Evolutionary conservation across 495 filamentous ascomycete species (phyloP).

Genomic region (Aspergillus affinis): DNA sequence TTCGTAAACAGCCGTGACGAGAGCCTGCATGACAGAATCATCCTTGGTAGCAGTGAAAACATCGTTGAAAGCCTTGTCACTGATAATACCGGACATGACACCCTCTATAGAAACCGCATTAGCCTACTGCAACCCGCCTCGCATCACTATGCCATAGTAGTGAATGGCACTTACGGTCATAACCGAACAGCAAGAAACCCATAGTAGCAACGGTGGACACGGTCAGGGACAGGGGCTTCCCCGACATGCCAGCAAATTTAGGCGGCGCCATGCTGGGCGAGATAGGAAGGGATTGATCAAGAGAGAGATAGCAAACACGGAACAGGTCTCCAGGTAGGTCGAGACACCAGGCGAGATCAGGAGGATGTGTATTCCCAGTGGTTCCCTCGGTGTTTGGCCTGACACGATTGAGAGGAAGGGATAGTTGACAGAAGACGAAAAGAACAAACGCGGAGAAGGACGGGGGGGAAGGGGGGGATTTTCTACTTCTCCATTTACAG

Average conservation of each 20-base stretch:
- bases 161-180: conserved; percentile 47
- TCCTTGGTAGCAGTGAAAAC: conserved; percentile 65
- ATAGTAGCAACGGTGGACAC: conserved; percentile 70
- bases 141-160: background rate
- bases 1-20: conserved; percentile 83
- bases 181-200: conserved; percentile 71
- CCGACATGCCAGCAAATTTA: conserved; percentile 61
- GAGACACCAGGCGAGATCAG: conserved; percentile 1
- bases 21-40: conserved; percentile 72
- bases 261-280: conserved; percentile 37
- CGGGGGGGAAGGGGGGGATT: conserved; percentile 25
- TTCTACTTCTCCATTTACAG: conserved; percentile 16
- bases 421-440: conserved; percentile 17
- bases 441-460: conserved; percentile 17
- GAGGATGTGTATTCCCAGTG: conserved; percentile 1
- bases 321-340: conserved; percentile 4
- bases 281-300: background rate
- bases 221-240: conserved; percentile 59
- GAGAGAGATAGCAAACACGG: conserved; percentile 3
- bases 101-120: conserved; percentile 41
- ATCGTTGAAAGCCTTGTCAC: conserved; percentile 65
- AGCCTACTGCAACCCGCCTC: background rate
- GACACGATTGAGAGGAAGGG: conserved; percentile 6
- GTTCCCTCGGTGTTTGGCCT: conserved; percentile 4
- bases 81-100: conserved; percentile 83